Conservation (phyloP, 1,284 basidiomycete genomes). For the Exsudoporus floridanus region DNA sequence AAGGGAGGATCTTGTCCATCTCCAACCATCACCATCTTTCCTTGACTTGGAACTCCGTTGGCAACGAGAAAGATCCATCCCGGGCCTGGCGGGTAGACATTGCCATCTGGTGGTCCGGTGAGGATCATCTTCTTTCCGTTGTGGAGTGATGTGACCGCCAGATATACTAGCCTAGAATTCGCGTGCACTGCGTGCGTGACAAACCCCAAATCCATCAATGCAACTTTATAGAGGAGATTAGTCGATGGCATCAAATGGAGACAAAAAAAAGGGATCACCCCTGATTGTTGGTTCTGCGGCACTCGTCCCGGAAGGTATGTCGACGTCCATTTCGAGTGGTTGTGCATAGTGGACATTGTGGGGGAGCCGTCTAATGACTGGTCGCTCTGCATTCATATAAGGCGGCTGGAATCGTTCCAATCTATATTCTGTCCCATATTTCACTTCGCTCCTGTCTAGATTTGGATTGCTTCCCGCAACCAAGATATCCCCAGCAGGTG, state of each 20-base stretch:
- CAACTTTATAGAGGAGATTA: conserved; percentile 45
- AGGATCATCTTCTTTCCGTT: conserved; percentile 44
- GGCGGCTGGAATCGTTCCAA: conserved; percentile 76
- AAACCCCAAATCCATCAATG: conserved; percentile 76
- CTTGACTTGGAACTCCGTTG: conserved; percentile 67
- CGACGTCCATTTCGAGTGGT: conserved; percentile 42
- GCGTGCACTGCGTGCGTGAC: conserved; percentile 79
- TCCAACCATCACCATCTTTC: conserved; percentile 69
- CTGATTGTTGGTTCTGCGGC: conserved; percentile 33
- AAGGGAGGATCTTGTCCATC: conserved; percentile 59
- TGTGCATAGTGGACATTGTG: conserved; percentile 48
- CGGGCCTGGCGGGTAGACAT: conserved; percentile 78
- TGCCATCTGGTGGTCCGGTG: conserved; percentile 58
- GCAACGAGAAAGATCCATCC: conserved; percentile 74
- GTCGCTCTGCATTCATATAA: conserved; percentile 62
- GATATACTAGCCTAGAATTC: conserved; percentile 73
- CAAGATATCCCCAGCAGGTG: conserved; percentile 69
- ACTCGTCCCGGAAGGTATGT: conserved; percentile 32
- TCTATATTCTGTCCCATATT: conserved; percentile 77
- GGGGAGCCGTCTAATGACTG: conserved; percentile 45
- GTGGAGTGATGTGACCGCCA: conserved; percentile 41
- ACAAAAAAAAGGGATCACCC: conserved; percentile 29
- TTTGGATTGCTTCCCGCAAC: conserved; percentile 85
- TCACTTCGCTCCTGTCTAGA: conserved; percentile 65
- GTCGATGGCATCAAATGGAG: not conserved